Conservation (phyloP, 495 filamentous ascomycete species). For the Podospora sp. region DNA sequence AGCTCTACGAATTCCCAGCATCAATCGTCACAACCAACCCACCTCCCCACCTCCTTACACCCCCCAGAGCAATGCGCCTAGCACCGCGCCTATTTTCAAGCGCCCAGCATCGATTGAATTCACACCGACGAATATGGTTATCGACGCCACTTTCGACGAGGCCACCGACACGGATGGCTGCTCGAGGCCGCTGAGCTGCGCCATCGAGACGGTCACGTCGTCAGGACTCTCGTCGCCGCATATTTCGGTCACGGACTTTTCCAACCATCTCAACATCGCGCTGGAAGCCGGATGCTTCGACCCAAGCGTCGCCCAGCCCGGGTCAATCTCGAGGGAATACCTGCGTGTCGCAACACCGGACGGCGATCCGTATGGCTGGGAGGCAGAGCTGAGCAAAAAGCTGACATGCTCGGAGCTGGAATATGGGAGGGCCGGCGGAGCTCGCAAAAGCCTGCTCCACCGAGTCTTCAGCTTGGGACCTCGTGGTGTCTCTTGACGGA, state of each 20-base stretch:
- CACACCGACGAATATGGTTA: neutral
- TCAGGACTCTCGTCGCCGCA: slow-evolving; percentile 21
- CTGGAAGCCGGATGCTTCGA: slow-evolving; percentile 24
- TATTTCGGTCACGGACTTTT: slow-evolving; percentile 36
- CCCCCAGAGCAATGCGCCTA: slow-evolving; percentile 23
- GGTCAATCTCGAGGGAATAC: neutral
- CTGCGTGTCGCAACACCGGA: slow-evolving; percentile 8
- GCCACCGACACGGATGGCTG: slow-evolving; percentile 34
- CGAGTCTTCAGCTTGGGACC: slow-evolving; percentile 43
- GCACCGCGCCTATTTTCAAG: slow-evolving; percentile 26
- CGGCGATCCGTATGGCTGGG: slow-evolving; percentile 53
- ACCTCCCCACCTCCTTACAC: slow-evolving; percentile 19
- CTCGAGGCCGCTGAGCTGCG: slow-evolving; percentile 23
- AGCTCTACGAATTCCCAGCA: slow-evolving; percentile 43
- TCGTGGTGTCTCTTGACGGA: slow-evolving; percentile 14
- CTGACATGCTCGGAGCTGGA: slow-evolving; percentile 22
- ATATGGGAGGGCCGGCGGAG: slow-evolving; percentile 36
- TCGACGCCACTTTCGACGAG: slow-evolving; percentile 38
- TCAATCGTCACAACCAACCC: slow-evolving; percentile 27
- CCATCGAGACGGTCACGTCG: slow-evolving; percentile 10
- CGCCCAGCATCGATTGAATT: slow-evolving; percentile 23
- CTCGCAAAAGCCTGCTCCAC: slow-evolving; percentile 45
- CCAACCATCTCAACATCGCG: slow-evolving; percentile 37
- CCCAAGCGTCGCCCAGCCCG: slow-evolving; percentile 5
- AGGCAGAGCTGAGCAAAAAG: slow-evolving; percentile 42